These are phyloP conservation scores for Trichoderma gracile DNA, from an alignment of 2,329 filamentous ascomycete genomes.

Conservation along the genomic window DNA sequence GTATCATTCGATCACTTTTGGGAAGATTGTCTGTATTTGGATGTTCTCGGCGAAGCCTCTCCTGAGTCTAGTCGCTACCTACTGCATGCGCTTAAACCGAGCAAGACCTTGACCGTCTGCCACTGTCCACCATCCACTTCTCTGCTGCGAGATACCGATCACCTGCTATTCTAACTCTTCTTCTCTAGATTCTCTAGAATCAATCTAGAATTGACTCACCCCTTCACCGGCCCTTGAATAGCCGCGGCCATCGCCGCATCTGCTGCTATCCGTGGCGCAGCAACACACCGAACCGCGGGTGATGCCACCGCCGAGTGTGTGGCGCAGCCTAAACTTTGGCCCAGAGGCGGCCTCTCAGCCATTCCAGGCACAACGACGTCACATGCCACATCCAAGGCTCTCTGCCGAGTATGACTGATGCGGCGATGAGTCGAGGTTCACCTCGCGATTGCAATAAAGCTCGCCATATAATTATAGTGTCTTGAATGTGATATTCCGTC, in stretches of 20 bases:
- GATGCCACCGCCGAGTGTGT: background rate
- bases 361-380: slow-evolving; percentile 6
- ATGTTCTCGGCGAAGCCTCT: too few species aligned
- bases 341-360: slow-evolving; percentile 12
- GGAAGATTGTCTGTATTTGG: too few species aligned
- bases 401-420: background rate
- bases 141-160: too few species aligned
- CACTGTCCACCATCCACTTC: too few species aligned
- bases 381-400: slow-evolving; percentile 14
- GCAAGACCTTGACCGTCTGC: too few species aligned
- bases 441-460: background rate
- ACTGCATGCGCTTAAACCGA: too few species aligned
- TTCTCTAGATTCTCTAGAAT: too few species aligned
- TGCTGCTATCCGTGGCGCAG: slow-evolving; percentile 19
- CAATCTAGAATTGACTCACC: too few species aligned
- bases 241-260: background rate
- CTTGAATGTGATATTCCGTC: background rate
- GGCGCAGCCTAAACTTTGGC: slow-evolving; percentile 12
- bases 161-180: too few species aligned
- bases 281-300: slow-evolving; percentile 6
- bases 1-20: too few species aligned
- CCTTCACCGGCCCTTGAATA: slow-evolving; percentile 8
- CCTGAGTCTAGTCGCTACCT: too few species aligned
- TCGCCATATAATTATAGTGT: background rate
- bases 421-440: background rate